These are phyloP conservation scores for Ustilago xerochloae DNA, from an alignment of 1,284 basidiomycete genomes.

Conservation along the genomic window DNA sequence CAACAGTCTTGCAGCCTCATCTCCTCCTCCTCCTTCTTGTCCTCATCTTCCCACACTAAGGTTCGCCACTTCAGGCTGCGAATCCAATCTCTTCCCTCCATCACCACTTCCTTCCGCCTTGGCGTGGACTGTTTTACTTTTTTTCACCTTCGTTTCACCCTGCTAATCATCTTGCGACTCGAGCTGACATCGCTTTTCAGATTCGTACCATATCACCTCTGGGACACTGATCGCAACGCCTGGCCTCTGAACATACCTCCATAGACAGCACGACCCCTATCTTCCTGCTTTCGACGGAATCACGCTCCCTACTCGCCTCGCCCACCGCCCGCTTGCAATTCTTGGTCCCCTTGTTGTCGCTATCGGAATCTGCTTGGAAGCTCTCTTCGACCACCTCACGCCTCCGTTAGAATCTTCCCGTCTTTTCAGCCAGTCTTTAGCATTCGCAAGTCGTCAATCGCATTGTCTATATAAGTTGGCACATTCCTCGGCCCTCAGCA, in stretches of 20 bases:
- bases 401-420: neutral
- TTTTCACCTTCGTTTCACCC: constrained; percentile 22
- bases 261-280: neutral
- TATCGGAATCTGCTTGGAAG: neutral
- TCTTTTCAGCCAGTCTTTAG: neutral
- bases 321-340: neutral
- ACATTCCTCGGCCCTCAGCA: constrained; percentile 1
- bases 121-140: constrained; percentile 5
- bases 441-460: constrained; percentile 2
- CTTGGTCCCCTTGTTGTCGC: neutral
- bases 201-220: neutral
- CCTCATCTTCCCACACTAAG: neutral
- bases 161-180: neutral
- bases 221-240: neutral
- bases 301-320: constrained; percentile 8
- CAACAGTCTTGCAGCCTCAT: neutral
- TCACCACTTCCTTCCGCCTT: constrained; percentile 22
- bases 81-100: neutral
- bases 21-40: neutral
- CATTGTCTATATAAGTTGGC: constrained; percentile 19
- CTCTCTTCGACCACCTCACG: neutral
- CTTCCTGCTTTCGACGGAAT: constrained; percentile 6
- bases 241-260: neutral
- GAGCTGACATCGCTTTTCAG: neutral
- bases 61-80: neutral